phyloP scores from a whole-genome alignment of 345 rosid genomes.

The Populus pruinosa region DNA sequence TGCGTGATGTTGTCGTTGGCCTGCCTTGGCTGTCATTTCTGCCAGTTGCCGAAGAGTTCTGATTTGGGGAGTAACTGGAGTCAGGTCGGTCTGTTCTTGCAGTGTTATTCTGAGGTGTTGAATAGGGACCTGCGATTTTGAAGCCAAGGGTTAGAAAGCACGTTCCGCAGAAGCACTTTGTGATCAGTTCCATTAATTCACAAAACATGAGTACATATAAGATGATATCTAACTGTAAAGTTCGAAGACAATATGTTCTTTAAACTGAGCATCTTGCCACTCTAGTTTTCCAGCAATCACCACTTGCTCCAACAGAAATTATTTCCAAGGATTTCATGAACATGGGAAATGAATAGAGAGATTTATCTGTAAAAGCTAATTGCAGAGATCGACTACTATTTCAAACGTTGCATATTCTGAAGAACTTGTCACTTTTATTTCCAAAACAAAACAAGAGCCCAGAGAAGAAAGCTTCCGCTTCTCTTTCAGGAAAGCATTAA shows the following conservation, averaged over 20 bases:
- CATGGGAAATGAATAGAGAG: not conserved
- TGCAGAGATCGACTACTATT: not conserved
- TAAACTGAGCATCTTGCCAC: not conserved
- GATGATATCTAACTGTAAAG: not conserved
- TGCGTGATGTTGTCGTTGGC: slow-evolving; percentile 42
- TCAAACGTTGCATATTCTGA: not conserved
- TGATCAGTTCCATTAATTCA: not conserved
- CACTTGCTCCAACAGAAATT: not conserved
- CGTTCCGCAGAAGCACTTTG: not conserved
- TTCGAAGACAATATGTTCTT: not conserved
- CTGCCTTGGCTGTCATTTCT: slow-evolving; percentile 38
- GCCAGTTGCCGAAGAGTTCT: slow-evolving; percentile 24
- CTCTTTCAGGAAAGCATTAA: too few species aligned
- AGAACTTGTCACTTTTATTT: not conserved
- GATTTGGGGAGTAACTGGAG: slow-evolving; percentile 19
- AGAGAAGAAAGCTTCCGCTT: not conserved
- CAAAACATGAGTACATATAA: not conserved
- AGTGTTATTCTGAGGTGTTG: slow-evolving; percentile 32
- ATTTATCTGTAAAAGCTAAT: not conserved
- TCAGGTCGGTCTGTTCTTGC: slow-evolving; percentile 27
- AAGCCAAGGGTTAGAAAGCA: not conserved
- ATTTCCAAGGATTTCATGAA: not conserved
- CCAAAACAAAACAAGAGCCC: not conserved
- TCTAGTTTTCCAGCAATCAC: not conserved
- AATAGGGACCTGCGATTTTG: slow-evolving; percentile 46